Evolutionary conservation across 2,329 filamentous ascomycete genomes (phyloP).

Genomic region (Pseudogymnoascus sp.): DNA sequence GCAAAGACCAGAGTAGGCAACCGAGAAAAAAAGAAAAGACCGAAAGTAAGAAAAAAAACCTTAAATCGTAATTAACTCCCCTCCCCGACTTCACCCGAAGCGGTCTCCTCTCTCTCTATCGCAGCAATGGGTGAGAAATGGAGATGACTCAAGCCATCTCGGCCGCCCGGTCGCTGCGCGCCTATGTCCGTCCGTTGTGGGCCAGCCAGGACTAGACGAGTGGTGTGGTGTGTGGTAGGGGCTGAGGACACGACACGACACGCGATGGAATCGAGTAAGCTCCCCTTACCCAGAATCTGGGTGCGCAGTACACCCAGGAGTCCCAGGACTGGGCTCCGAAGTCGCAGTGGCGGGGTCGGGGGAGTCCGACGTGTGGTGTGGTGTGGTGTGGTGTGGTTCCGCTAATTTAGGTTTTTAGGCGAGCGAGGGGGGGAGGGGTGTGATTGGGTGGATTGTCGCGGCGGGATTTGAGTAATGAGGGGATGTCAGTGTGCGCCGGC

Average conservation of each 20-base stretch:
- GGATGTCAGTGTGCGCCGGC: neutral
- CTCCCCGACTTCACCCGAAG: too few relatives aligned
- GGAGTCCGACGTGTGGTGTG: neutral
- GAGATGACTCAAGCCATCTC: neutral
- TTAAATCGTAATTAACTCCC: too few relatives aligned
- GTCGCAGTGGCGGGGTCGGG: neutral
- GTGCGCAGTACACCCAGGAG: too few relatives aligned
- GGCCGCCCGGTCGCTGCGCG: neutral
- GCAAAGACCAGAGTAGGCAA: neutral
- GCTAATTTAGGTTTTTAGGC: neutral
- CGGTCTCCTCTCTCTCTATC: too few relatives aligned
- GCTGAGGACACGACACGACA: too few relatives aligned
- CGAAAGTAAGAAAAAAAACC: neutral
- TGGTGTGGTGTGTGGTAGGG: too few relatives aligned
- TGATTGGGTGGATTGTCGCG: neutral
- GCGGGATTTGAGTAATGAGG: neutral
- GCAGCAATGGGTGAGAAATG: neutral
- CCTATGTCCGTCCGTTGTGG: too few relatives aligned
- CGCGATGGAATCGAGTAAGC: too few relatives aligned
- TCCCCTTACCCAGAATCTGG: too few relatives aligned
- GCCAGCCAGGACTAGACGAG: too few relatives aligned
- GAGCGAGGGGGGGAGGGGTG: neutral
- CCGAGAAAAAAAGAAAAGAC: neutral
- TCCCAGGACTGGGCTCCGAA: neutral
- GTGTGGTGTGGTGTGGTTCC: neutral